These are phyloP conservation scores for Phytophthora tentaculata DNA, from an alignment of 352 stramenopile species.

Conservation along the genomic window DNA sequence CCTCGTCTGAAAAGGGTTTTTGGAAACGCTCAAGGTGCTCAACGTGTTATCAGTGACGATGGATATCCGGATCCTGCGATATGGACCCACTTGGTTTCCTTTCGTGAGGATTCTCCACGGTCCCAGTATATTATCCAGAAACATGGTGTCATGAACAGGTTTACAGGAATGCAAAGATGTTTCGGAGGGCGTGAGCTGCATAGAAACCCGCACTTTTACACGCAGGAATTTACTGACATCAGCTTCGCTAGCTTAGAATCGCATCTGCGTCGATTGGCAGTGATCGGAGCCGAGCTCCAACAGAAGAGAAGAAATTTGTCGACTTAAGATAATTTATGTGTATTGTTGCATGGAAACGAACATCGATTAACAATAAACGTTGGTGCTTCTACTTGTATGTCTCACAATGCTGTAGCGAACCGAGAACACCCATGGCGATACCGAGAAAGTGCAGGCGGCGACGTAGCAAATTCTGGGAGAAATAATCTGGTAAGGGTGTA, in stretches of 20 bases:
- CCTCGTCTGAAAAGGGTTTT: constrained; percentile 15
- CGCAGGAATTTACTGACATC: constrained; percentile 12
- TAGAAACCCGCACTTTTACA: constrained; percentile 26
- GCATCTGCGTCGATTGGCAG: constrained; percentile 18
- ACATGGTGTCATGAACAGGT: constrained; percentile 35
- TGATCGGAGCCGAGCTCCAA: constrained; percentile 15
- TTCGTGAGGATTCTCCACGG: constrained; percentile 42
- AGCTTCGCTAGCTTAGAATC: constrained; percentile 14
- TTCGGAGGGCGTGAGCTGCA: constrained; percentile 45
- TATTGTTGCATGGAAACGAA: not conserved
- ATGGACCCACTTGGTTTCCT: constrained; percentile 68
- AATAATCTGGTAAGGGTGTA: constrained; percentile 44
- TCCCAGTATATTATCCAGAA: constrained; percentile 56
- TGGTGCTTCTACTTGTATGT: constrained; percentile 27
- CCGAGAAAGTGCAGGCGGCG: constrained; percentile 52
- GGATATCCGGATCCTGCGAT: constrained; percentile 48
- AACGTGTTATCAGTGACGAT: constrained; percentile 4
- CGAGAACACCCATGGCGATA: constrained; percentile 35
- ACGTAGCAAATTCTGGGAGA: constrained; percentile 43
- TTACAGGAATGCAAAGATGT: constrained; percentile 55
- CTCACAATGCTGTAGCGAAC: constrained; percentile 40
- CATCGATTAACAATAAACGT: too few relatives aligned
- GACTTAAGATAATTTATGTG: constrained; percentile 12
- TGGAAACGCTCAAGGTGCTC: not conserved
- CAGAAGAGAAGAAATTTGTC: constrained; percentile 7